Conservation (phyloP, 495 filamentous ascomycete genomes). For the Penicillium simplicissimum region DNA sequence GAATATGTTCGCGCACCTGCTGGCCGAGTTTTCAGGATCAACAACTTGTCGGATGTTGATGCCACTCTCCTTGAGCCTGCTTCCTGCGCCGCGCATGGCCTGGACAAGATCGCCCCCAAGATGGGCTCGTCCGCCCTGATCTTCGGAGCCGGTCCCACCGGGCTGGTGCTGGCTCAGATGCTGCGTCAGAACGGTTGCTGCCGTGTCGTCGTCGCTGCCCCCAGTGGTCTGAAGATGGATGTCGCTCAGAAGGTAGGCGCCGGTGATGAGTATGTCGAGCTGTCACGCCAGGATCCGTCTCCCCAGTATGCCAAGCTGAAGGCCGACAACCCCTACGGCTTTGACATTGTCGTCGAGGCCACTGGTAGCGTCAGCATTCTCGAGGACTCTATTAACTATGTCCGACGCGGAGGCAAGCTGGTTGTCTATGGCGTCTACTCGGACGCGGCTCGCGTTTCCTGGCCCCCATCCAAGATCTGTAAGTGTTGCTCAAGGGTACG, state of each 20-base stretch:
- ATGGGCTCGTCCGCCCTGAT: constrained; percentile 65
- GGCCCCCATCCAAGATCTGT: constrained; percentile 61
- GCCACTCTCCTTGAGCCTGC: constrained; percentile 74
- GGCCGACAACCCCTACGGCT: constrained; percentile 67
- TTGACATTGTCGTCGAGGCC: constrained; percentile 66
- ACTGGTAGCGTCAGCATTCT: constrained; percentile 67
- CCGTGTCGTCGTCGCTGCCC: constrained; percentile 66
- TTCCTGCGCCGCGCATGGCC: constrained; percentile 68
- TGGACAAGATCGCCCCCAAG: constrained; percentile 71
- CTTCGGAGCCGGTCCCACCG: constrained; percentile 70
- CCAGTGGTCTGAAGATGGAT: constrained; percentile 67
- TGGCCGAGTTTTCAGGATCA: constrained; percentile 67
- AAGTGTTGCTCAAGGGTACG: too few species aligned
- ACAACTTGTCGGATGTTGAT: constrained; percentile 67
- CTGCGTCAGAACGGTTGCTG: constrained; percentile 64
- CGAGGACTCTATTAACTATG: constrained; percentile 69
- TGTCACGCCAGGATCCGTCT: constrained; percentile 56
- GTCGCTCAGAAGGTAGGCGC: constrained; percentile 67
- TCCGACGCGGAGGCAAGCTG: constrained; percentile 66
- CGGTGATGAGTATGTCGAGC: constrained; percentile 63
- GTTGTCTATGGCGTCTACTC: constrained; percentile 70
- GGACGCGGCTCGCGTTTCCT: constrained; percentile 58
- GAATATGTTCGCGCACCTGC: constrained; percentile 62
- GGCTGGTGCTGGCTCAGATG: constrained; percentile 61
- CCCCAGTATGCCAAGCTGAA: constrained; percentile 62